Percentiles rank a stretch among this genome's conserved stretches.
These are phyloP conservation scores for Boechera retrofracta DNA, from an alignment of 345 rosid genomes.

Conservation along the genomic window DNA sequence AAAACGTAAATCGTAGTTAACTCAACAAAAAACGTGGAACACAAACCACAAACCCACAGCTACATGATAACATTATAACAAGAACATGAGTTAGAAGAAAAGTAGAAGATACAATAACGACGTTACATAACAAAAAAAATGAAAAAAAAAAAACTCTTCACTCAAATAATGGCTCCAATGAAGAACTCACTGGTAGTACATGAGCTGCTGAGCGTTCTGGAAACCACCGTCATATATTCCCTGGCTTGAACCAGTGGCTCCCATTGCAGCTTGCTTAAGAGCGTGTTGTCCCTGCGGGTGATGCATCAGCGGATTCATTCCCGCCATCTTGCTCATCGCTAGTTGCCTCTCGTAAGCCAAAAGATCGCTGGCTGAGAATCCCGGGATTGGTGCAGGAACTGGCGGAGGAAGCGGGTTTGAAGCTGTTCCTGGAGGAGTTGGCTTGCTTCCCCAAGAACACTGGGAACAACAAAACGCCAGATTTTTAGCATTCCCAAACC, in stretches of 20 bases:
- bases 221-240: slow-evolving; percentile 91
- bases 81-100: slow-evolving; percentile 12
- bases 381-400: slow-evolving; percentile 44
- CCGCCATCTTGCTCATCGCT: slow-evolving; percentile 63
- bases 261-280: slow-evolving; percentile 79
- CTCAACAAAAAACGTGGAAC: background rate
- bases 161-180: slow-evolving; percentile 16
- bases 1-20: slow-evolving; percentile 3
- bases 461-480: slow-evolving; percentile 10
- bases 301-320: slow-evolving; percentile 72
- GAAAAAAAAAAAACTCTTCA: background rate
- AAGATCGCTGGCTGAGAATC: slow-evolving; percentile 54
- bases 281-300: slow-evolving; percentile 76
- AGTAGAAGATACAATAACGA: background rate
- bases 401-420: slow-evolving; percentile 51
- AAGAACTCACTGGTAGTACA: slow-evolving; percentile 78
- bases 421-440: slow-evolving; percentile 62
- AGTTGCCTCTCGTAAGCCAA: slow-evolving; percentile 59
- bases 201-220: slow-evolving; percentile 90
- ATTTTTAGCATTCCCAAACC: slow-evolving; percentile 4
- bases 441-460: slow-evolving; percentile 71
- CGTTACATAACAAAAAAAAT: slow-evolving; percentile 14
- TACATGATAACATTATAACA: slow-evolving; percentile 37
- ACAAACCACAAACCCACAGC: slow-evolving; percentile 26
- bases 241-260: slow-evolving; percentile 87